Evolutionary conservation across 345 rosid genomes (phyloP), one percentile per base, ranked within the genome.

Genomic region (Sonneratia alba): DNA sequence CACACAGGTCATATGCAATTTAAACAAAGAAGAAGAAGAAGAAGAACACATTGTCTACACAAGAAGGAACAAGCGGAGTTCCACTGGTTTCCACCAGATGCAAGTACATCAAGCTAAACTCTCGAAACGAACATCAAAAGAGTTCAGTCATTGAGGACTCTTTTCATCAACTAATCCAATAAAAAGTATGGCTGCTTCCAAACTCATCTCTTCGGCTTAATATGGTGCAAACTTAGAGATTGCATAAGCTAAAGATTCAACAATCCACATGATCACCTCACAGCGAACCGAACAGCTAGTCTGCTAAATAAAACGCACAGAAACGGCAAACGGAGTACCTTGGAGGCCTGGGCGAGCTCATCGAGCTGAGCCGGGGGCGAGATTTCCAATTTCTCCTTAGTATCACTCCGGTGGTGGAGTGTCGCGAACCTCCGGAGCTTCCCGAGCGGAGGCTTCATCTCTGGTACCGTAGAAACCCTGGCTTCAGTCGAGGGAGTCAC

Each of bases 311-410:
- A 40, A 8, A 4, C 43, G 43, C 45, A 67, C 7, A 43, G 42
- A 53, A 21, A 36, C 7, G 42, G 21, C 21, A 69, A 16, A 36
- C 7, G 43, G 19, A 61, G 49, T 10, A 92, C 99, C 97, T 85
- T 87, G 18, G 91, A 86, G 74, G 97, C 97, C 71, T 89, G 88
- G 72, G 81, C 91, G 77, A 95, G 97, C 76, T 90, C 93, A 68
- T 90, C 94, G 70, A 87, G 77, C 73, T 83, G 90, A 73, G 88
- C 77, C 3, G 88, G 75, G 69, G 87, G 68, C 11, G 85, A 66
- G 13, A 79, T 36, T 73, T 89, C 93, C 47, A 72, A 77, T 79
- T 89, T 92, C 19, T 87, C 96, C 86, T 84, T 92, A 32, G 77
- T 66, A 74, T 87, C 97, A 80, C 81, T 81, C 69, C 77, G 87